phyloP scores from a whole-genome alignment of 2,329 filamentous ascomycete genomes.

The Aspergillaceae sp. region DNA sequence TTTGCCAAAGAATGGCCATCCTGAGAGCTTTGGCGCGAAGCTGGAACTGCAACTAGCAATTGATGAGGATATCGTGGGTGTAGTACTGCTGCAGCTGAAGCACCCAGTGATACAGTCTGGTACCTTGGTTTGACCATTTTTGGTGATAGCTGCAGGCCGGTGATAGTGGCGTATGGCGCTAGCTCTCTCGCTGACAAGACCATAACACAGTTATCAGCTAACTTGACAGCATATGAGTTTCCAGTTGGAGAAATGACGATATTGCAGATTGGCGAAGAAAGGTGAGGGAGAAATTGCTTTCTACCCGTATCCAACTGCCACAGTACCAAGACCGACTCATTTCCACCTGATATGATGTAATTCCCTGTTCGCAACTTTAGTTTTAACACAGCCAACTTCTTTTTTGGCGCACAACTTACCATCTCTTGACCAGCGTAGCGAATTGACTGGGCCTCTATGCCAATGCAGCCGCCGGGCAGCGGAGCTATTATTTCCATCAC shows the following conservation, averaged over 20 bases:
- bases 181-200: slow-evolving; percentile 84
- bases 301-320: slow-evolving; percentile 89
- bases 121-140: slow-evolving; percentile 45
- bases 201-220: slow-evolving; percentile 89
- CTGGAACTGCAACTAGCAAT: slow-evolving; percentile 59
- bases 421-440: slow-evolving; percentile 86
- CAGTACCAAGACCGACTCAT: slow-evolving; percentile 78
- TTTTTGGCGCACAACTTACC: slow-evolving; percentile 44
- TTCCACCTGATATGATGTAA: slow-evolving; percentile 87
- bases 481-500: slow-evolving; percentile 34
- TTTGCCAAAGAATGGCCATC: slow-evolving; percentile 39
- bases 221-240: slow-evolving; percentile 70
- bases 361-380: slow-evolving; percentile 50
- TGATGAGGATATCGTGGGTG: slow-evolving; percentile 55
- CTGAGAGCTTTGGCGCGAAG: slow-evolving; percentile 37
- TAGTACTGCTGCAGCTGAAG: slow-evolving; percentile 49
- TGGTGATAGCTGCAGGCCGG: slow-evolving; percentile 60
- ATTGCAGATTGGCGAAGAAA: slow-evolving; percentile 75
- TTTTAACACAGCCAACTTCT: not conserved
- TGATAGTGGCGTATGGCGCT: slow-evolving; percentile 72
- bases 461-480: slow-evolving; percentile 69
- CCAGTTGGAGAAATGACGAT: slow-evolving; percentile 73
- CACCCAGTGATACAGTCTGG: slow-evolving; percentile 17
- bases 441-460: slow-evolving; percentile 76
- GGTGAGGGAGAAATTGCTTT: slow-evolving; percentile 78